A percentile compares a stretch with the other conserved stretches of the same genome.
phyloP scores from a whole-genome alignment of 805 yeast genomes.

The Metschnikowia bowlesiae region DNA sequence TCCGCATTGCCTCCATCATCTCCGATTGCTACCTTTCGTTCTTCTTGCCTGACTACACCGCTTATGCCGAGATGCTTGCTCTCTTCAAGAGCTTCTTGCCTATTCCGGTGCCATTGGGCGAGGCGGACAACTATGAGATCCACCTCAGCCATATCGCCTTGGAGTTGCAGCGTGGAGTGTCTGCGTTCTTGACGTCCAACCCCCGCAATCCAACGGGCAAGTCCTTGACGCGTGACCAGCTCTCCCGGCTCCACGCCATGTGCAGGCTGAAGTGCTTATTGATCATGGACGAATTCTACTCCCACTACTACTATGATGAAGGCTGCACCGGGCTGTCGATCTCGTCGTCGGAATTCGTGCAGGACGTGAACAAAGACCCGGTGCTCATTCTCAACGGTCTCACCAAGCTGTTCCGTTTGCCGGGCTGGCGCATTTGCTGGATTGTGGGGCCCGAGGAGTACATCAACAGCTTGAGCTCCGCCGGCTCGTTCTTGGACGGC shows the following conservation, averaged over 20 bases:
- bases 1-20: slow-evolving; percentile 57
- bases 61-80: slow-evolving; percentile 61
- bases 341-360: slow-evolving; percentile 47
- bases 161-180: slow-evolving; percentile 54
- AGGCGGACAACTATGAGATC: slow-evolving; percentile 52
- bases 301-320: slow-evolving; percentile 54
- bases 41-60: slow-evolving; percentile 61
- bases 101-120: slow-evolving; percentile 57
- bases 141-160: slow-evolving; percentile 49
- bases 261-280: slow-evolving; percentile 51
- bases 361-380: slow-evolving; percentile 55
- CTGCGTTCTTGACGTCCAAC: slow-evolving; percentile 54
- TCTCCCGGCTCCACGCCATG: slow-evolving; percentile 46
- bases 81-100: slow-evolving; percentile 60
- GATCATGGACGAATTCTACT: slow-evolving; percentile 62
- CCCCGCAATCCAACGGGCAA: slow-evolving; percentile 63
- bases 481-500: slow-evolving; percentile 59
- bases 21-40: slow-evolving; percentile 56
- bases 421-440: slow-evolving; percentile 67
- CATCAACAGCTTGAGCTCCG: slow-evolving; percentile 50
- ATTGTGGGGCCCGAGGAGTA: slow-evolving; percentile 59
- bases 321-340: slow-evolving; percentile 49
- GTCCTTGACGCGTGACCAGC: slow-evolving; percentile 45
- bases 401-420: slow-evolving; percentile 57
- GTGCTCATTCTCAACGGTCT: slow-evolving; percentile 57